Conservation (phyloP, 345 rosid species). For the Linum lewisii region DNA sequence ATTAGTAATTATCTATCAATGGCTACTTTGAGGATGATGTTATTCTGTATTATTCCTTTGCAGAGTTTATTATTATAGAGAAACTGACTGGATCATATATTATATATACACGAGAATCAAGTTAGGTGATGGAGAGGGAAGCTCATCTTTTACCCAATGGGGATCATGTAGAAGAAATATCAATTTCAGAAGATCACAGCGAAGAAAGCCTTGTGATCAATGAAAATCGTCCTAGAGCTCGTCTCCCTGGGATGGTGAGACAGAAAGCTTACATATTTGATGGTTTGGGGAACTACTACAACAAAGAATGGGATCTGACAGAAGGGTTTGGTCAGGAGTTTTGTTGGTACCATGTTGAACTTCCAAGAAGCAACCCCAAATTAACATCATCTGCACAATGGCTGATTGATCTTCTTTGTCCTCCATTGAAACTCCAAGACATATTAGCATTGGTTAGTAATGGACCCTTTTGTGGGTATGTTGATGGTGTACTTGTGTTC, state of each 20-base stretch:
- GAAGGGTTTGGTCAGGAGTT: slow-evolving; percentile 70
- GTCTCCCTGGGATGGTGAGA: slow-evolving; percentile 58
- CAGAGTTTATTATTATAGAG: too few species aligned
- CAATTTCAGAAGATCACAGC: too few species aligned
- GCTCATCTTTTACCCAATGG: too few species aligned
- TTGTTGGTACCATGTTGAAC: slow-evolving; percentile 94
- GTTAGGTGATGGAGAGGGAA: too few species aligned
- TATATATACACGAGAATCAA: too few species aligned
- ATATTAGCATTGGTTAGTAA: slow-evolving; percentile 88
- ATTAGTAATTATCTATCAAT: too few species aligned
- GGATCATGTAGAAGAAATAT: too few species aligned
- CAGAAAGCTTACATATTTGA: slow-evolving; percentile 82
- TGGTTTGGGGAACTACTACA: slow-evolving; percentile 55
- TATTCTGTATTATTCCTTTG: too few species aligned
- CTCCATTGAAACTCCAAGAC: slow-evolving; percentile 91
- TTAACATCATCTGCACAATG: slow-evolving; percentile 74
- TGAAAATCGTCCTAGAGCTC: slow-evolving; percentile 16
- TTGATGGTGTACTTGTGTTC: slow-evolving; percentile 86
- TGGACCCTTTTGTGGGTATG: slow-evolving; percentile 88
- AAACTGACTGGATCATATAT: too few species aligned
- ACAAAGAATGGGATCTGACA: slow-evolving; percentile 74
- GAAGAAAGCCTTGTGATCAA: slow-evolving; percentile 14
- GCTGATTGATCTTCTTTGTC: slow-evolving; percentile 84
- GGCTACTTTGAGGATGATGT: too few species aligned
- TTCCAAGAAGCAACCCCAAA: slow-evolving; percentile 75